Conservation (phyloP, 352 stramenopile species). For the Phytophthora meadii region DNA sequence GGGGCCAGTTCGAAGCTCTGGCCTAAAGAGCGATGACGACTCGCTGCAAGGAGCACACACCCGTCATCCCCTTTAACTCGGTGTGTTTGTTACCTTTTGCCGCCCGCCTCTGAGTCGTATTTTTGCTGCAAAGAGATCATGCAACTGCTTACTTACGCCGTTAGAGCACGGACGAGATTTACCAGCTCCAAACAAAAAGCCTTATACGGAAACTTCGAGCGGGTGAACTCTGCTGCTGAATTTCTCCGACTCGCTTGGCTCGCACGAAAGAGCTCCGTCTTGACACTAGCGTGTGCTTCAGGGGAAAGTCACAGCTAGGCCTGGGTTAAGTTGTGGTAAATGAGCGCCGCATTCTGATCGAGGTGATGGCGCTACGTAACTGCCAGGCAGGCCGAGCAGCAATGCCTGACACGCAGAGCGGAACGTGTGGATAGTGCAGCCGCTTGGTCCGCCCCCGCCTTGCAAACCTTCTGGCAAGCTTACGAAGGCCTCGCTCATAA, state of each 20-base stretch:
- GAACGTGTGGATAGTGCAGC: slow-evolving; percentile 23
- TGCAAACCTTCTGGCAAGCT: slow-evolving; percentile 39
- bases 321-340: slow-evolving; percentile 1
- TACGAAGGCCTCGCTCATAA: slow-evolving; percentile 21
- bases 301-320: slow-evolving; percentile 5
- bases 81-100: slow-evolving; percentile 3
- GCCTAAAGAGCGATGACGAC: slow-evolving; percentile 1
- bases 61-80: slow-evolving; percentile 15
- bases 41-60: slow-evolving; percentile 13
- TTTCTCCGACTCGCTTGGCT: slow-evolving; percentile 18
- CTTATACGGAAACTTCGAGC: background rate
- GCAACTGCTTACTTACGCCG: slow-evolving; percentile 25
- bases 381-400: background rate
- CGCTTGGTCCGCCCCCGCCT: slow-evolving; percentile 26
- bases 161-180: slow-evolving; percentile 22
- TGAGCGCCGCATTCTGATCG: slow-evolving; percentile 2
- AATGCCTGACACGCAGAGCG: slow-evolving; percentile 10
- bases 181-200: background rate
- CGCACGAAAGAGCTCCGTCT: slow-evolving; percentile 8
- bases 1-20: background rate
- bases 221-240: slow-evolving; percentile 14
- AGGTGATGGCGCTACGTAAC: slow-evolving; percentile 7
- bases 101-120: slow-evolving; percentile 25
- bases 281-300: slow-evolving; percentile 20
- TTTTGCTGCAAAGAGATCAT: slow-evolving; percentile 30